A percentile compares a stretch with the other conserved stretches of the same genome.
Conservation (phyloP, 1,284 basidiomycete species). For the Cutaneotrichosporon cyanovorans region DNA sequence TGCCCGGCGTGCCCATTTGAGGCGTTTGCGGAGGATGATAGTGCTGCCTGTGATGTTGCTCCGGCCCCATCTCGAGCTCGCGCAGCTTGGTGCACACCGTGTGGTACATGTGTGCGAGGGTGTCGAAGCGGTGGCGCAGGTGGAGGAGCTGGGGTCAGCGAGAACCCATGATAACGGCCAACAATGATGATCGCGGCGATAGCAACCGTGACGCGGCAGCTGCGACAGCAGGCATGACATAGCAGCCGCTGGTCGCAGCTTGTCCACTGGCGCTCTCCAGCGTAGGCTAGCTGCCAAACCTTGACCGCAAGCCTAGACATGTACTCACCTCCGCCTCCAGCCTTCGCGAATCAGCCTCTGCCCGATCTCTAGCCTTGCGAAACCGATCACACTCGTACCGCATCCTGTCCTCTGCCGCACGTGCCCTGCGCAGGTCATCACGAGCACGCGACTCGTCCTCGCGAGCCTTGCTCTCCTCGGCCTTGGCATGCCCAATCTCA, state of each 20-base stretch:
- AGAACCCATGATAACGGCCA: too few species aligned
- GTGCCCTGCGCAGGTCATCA: conserved; percentile 26
- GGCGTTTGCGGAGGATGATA: background rate
- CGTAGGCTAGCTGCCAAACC: too few species aligned
- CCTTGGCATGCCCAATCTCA: conserved; percentile 37
- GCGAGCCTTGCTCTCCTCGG: conserved; percentile 35
- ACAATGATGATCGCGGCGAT: too few species aligned
- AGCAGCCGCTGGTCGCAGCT: background rate
- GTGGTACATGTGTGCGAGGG: conserved; percentile 17
- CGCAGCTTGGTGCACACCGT: conserved; percentile 13
- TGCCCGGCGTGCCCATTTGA: background rate
- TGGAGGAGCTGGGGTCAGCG: conserved; percentile 12
- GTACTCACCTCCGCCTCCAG: conserved; percentile 36
- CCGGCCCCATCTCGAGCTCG: conserved; percentile 6
- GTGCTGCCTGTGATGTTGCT: background rate
- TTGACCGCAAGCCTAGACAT: too few species aligned
- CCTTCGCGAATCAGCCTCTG: conserved; percentile 23
- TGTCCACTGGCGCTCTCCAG: too few species aligned
- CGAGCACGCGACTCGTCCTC: conserved; percentile 27
- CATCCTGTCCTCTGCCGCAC: conserved; percentile 26
- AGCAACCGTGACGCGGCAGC: too few species aligned
- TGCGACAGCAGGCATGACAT: background rate
- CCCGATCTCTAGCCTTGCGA: conserved; percentile 18
- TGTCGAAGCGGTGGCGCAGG: conserved; percentile 12
- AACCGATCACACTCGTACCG: conserved; percentile 27